Evolutionary conservation across 768 basidiomycete species (phyloP), one percentile per base, ranked within the genome.

Genomic region (Naematelia encephala): DNA sequence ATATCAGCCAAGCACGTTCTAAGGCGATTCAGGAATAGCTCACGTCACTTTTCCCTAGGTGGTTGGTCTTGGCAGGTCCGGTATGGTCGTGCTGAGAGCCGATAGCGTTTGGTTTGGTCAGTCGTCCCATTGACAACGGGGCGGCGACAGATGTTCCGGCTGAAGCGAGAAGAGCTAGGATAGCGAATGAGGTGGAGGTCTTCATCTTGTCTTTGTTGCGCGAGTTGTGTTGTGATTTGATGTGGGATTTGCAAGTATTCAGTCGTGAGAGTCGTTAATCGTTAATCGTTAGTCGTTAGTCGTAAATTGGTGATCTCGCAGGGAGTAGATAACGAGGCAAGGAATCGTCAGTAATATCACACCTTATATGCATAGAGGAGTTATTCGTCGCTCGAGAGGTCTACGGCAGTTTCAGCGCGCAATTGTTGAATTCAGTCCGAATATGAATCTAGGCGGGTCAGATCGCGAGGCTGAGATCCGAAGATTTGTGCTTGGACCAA

Each of bases 171-270:
- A 62, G 13, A 25, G 61, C 56, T 19, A 62, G 61, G 39, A 62
- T 62, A 30, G 61, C 57, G 39, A 62, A 62, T 22, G 60, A 60
- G 43, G 56, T 54, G 19, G 61, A 58, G 27, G 61, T 57, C 48
- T 55, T 54, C 61, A 62, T 62, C 48, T n/a, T 56, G 55, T n/a
- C n/a, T 43, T 8, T 21, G 14, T 51, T 8, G 29, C 21, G 14
- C 13, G 29, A 29, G 34, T 22, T 28, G 4, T 29, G 13, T 11
- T 29, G 34, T 29, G 34, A 39, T 39, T 39, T 22, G 26, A 11
- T 14, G 39, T 14, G 42, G 22, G 11, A 2, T 28, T 1, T 27
- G 39, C n/a, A 4, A 10, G 19, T 5, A 39, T 29, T 4, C 10
- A 26, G 56, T 51, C 49, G 57, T 59, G 42, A 45, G 45, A 25